Evolutionary conservation across 306 rosid genomes (phyloP).

Genomic region (Quercus alba): DNA sequence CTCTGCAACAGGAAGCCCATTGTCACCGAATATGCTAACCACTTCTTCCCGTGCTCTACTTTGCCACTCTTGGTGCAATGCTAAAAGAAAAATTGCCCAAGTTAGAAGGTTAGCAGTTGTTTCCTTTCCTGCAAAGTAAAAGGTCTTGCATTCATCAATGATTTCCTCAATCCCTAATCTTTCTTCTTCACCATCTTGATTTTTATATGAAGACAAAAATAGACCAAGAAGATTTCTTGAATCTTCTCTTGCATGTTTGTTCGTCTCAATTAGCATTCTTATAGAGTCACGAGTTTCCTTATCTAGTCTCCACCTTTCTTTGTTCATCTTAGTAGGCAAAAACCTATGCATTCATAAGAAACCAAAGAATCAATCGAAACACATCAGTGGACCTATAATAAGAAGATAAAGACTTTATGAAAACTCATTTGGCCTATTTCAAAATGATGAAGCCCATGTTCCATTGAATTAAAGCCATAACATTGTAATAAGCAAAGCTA

Average conservation of each 20-base stretch:
- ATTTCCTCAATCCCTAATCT: slow-evolving; percentile 49
- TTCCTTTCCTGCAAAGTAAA: slow-evolving; percentile 75
- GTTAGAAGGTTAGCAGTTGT: slow-evolving; percentile 64
- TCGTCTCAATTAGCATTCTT: slow-evolving; percentile 37
- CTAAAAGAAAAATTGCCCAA: slow-evolving; percentile 60
- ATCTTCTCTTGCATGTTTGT: slow-evolving; percentile 24
- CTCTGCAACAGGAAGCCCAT: slow-evolving; percentile 31
- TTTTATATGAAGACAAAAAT: slow-evolving; percentile 52
- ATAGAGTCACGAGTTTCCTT: slow-evolving; percentile 62
- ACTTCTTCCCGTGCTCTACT: slow-evolving; percentile 69
- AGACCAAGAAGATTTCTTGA: slow-evolving; percentile 45
- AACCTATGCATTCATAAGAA: slow-evolving; percentile 34
- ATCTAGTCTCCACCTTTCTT: slow-evolving; percentile 62
- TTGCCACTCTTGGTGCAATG: slow-evolving; percentile 74
- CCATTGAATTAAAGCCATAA: neutral
- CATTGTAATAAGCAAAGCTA: too few species aligned
- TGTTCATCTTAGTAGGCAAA: slow-evolving; percentile 72
- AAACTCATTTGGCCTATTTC: neutral
- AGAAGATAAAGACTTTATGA: neutral
- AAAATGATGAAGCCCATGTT: neutral
- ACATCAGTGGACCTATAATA: neutral
- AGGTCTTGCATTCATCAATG: slow-evolving; percentile 71
- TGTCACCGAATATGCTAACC: slow-evolving; percentile 18
- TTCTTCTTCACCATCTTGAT: slow-evolving; percentile 60
- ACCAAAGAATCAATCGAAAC: neutral